A percentile compares a stretch with the other conserved stretches of the same genome.
Evolutionary conservation across 495 filamentous ascomycete species (phyloP).

Genomic region (Aspergillus olivimuriae): DNA sequence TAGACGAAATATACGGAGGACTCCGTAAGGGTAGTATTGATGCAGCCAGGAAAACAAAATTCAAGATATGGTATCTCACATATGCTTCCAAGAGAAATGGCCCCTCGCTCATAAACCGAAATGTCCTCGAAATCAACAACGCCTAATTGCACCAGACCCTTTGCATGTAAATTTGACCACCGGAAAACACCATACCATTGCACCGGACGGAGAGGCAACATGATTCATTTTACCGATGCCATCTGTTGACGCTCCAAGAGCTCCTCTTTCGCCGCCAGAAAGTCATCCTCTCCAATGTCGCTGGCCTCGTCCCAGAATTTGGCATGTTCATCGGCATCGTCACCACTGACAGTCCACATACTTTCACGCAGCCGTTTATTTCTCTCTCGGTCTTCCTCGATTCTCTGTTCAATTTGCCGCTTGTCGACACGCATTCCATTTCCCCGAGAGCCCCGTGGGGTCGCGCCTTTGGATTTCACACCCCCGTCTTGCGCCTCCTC

Average conservation of each 20-base stretch:
- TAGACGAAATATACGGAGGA: too few relatives aligned
- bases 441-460: constrained; percentile 24
- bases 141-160: too few relatives aligned
- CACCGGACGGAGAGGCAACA: neutral
- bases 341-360: constrained; percentile 74
- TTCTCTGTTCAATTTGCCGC: constrained; percentile 84
- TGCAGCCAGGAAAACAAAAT: too few relatives aligned
- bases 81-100: too few relatives aligned
- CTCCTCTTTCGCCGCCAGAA: constrained; percentile 65
- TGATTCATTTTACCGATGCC: constrained; percentile 6
- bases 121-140: too few relatives aligned
- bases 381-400: constrained; percentile 92
- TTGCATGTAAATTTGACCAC: too few relatives aligned
- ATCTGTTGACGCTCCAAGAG: constrained; percentile 48
- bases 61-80: neutral
- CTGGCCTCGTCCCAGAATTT: constrained; percentile 74
- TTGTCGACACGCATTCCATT: constrained; percentile 61
- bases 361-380: constrained; percentile 86
- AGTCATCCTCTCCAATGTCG: constrained; percentile 80
- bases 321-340: constrained; percentile 55
- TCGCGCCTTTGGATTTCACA: constrained; percentile 22
- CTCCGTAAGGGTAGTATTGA: too few relatives aligned
- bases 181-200: too few relatives aligned
- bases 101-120: too few relatives aligned
- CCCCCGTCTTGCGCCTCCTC: constrained; percentile 25